Conservation (phyloP, 1,284 basidiomycete species). For the Tilletia walkeri region DNA sequence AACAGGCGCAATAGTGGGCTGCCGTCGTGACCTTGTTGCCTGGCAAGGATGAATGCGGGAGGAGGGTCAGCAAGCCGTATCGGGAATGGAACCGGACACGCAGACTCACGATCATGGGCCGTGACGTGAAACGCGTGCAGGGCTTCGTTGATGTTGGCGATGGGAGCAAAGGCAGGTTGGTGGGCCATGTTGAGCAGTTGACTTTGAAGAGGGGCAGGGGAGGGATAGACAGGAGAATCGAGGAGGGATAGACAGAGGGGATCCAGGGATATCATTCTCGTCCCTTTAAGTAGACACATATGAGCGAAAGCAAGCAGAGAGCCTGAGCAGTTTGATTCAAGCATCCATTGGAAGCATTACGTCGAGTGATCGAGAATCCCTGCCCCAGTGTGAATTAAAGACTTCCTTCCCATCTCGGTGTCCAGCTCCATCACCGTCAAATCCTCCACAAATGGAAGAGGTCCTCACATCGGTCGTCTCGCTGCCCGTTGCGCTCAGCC, state of each 20-base stretch:
- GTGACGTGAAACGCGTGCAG: constrained; percentile 37
- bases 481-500: neutral
- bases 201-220: neutral
- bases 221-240: neutral
- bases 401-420: too few relatives aligned
- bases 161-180: constrained; percentile 17
- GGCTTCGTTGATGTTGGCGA: constrained; percentile 30
- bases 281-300: neutral
- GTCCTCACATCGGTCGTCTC: neutral
- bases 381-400: too few relatives aligned
- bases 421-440: too few relatives aligned
- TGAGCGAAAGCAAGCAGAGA: neutral
- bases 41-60: neutral
- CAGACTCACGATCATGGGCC: constrained; percentile 25
- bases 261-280: neutral
- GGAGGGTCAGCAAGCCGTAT: too few relatives aligned
- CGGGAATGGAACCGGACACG: too few relatives aligned
- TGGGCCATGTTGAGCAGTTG: neutral
- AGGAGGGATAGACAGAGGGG: neutral
- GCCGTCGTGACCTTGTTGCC: constrained; percentile 28
- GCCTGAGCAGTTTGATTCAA: too few relatives aligned
- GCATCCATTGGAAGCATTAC: too few relatives aligned
- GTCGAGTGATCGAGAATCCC: too few relatives aligned
- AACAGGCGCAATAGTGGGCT: constrained; percentile 35
- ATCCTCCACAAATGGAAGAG: neutral